A percentile compares a stretch with the other conserved stretches of the same genome.
These are phyloP conservation scores for Malania oleifera DNA, from an alignment of 164 flowering plant species.

Conservation along the genomic window DNA sequence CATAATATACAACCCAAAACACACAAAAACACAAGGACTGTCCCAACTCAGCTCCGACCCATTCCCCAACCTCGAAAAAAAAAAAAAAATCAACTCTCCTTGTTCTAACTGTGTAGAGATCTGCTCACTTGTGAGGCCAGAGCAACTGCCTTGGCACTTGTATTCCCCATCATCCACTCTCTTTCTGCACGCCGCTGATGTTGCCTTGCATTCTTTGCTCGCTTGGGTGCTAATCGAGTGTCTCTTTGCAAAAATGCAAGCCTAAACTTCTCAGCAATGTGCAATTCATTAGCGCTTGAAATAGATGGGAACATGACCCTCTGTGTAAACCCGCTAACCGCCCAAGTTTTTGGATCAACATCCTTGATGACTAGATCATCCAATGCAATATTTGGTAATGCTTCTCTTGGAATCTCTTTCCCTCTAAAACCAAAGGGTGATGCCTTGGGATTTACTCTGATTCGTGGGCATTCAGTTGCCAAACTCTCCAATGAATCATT, in stretches of 20 bases:
- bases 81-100: too few species aligned
- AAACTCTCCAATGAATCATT: slow-evolving; percentile 48
- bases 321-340: slow-evolving; percentile 24
- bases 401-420: slow-evolving; percentile 54
- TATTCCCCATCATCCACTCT: slow-evolving; percentile 50
- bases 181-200: slow-evolving; percentile 77
- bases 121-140: slow-evolving; percentile 56
- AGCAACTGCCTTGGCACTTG: slow-evolving; percentile 63
- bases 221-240: slow-evolving; percentile 69
- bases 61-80: too few species aligned
- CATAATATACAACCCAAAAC: too few species aligned
- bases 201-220: slow-evolving; percentile 93
- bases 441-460: slow-evolving; percentile 70
- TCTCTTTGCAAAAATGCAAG: slow-evolving; percentile 90
- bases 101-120: slow-evolving; percentile 27
- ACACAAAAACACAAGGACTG: too few species aligned
- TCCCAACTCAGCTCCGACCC: too few species aligned
- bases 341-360: slow-evolving; percentile 75
- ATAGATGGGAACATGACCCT: slow-evolving; percentile 17
- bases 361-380: slow-evolving; percentile 63
- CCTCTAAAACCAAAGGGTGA: slow-evolving; percentile 60
- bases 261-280: slow-evolving; percentile 88
- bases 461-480: slow-evolving; percentile 75
- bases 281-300: slow-evolving; percentile 34
- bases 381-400: slow-evolving; percentile 39